Conservation (phyloP, 371 early-diverging fungal genomes). For the Lichtheimia corymbifera region DNA sequence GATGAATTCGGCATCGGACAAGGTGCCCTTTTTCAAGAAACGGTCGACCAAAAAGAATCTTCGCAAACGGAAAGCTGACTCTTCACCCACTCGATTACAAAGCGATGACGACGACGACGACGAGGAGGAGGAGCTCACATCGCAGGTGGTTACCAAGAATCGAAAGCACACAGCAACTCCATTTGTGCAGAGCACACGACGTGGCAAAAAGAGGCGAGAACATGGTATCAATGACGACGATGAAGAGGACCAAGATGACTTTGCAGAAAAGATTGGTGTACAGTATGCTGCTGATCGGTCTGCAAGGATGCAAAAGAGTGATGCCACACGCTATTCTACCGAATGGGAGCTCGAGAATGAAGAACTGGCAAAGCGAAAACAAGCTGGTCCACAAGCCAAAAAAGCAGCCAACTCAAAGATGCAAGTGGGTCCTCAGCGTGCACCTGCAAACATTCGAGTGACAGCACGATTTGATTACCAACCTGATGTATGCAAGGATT, state of each 20-base stretch:
- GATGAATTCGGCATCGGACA: background rate
- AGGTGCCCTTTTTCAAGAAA: constrained; percentile 63
- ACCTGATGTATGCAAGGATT: constrained; percentile 98
- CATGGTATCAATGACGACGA: constrained; percentile 14
- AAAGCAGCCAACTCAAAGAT: constrained; percentile 49
- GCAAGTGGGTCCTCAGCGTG: constrained; percentile 86
- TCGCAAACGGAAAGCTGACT: constrained; percentile 34
- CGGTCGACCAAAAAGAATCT: constrained; percentile 54
- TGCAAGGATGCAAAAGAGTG: constrained; percentile 44
- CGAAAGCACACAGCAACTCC: constrained; percentile 43
- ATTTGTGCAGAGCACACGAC: constrained; percentile 44
- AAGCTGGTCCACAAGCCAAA: constrained; percentile 24
- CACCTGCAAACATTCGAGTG: constrained; percentile 82
- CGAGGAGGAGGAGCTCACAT: constrained; percentile 33
- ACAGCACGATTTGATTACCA: constrained; percentile 93
- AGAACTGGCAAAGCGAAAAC: constrained; percentile 35
- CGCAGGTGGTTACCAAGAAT: constrained; percentile 53
- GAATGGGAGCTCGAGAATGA: constrained; percentile 51
- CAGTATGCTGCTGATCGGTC: constrained; percentile 60
- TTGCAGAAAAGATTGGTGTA: constrained; percentile 43
- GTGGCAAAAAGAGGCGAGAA: constrained; percentile 28
- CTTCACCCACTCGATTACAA: background rate
- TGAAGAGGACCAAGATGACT: constrained; percentile 36
- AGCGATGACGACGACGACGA: constrained; percentile 46
- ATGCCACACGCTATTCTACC: constrained; percentile 56